Evolutionary conservation across 139 green algal genomes (phyloP).

Genomic region (Diplosphaera chodatii): DNA sequence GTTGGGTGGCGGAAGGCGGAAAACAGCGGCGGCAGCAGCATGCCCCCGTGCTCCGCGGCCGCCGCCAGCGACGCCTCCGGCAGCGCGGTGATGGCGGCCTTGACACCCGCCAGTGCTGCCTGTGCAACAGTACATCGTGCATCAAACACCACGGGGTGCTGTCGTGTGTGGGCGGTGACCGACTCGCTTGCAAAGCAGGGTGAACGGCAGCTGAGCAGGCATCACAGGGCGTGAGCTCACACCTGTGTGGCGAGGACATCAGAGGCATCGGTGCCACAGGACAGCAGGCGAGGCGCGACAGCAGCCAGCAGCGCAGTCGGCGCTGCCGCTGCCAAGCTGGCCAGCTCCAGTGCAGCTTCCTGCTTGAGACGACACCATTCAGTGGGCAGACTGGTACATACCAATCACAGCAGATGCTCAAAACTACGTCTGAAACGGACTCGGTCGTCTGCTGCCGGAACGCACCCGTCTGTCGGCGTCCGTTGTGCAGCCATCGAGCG

Average conservation of each 20-base stretch:
- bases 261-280: neutral
- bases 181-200: too few relatives aligned
- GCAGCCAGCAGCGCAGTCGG: neutral
- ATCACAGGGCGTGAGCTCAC: too few relatives aligned
- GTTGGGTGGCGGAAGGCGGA: conserved; percentile 37
- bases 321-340: neutral
- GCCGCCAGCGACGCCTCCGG: neutral
- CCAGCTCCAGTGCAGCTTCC: neutral
- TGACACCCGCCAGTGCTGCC: neutral
- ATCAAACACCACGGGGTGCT: neutral
- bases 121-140: neutral
- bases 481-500: neutral
- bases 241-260: neutral
- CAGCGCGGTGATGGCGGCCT: neutral
- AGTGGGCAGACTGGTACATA: too few relatives aligned
- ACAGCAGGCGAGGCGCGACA: neutral
- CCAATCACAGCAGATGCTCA: too few relatives aligned
- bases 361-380: neutral
- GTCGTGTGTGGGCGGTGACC: too few relatives aligned
- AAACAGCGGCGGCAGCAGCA: conserved; percentile 52
- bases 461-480: neutral
- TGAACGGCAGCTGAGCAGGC: too few relatives aligned
- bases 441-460: too few relatives aligned
- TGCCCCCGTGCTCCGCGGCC: neutral
- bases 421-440: too few relatives aligned